Conservation (phyloP, 2,329 filamentous ascomycete species). For the Camillea tinctor region DNA sequence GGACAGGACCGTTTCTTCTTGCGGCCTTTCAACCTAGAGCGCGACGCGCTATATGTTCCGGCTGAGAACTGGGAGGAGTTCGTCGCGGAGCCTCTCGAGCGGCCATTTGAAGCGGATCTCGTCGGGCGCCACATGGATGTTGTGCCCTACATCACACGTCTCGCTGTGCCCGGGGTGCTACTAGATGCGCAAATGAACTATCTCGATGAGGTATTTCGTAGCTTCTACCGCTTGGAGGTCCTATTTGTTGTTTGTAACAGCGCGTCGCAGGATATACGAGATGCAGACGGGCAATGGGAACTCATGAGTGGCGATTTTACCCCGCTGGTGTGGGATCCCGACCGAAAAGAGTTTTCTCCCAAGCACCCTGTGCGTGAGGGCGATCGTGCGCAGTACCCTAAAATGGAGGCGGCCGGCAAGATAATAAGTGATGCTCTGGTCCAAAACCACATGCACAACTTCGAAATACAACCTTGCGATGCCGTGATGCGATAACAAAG, state of each 20-base stretch:
- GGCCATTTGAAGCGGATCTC: neutral
- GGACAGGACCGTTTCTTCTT: constrained; percentile 2
- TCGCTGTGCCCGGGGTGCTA: neutral
- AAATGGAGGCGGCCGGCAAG: too few relatives aligned
- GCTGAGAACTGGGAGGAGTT: neutral
- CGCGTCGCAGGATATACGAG: neutral
- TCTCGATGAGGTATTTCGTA: neutral
- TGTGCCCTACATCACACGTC: neutral
- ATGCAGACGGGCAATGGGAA: neutral
- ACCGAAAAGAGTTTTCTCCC: neutral
- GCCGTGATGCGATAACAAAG: too few relatives aligned
- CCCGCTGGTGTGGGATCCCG: neutral
- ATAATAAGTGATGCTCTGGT: too few relatives aligned
- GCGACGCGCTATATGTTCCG: neutral
- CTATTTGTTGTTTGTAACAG: neutral
- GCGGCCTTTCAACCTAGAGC: constrained; percentile 2
- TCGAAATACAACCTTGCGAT: too few relatives aligned
- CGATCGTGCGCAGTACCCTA: too few relatives aligned
- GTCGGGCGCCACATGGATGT: neutral
- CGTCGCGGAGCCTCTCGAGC: neutral
- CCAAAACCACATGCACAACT: too few relatives aligned
- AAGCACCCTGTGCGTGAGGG: too few relatives aligned
- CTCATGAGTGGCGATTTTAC: neutral
- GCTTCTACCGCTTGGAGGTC: neutral
- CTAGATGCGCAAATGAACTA: neutral